phyloP scores from a whole-genome alignment of 31 red algal genomes.

The Endocladia muricata region DNA sequence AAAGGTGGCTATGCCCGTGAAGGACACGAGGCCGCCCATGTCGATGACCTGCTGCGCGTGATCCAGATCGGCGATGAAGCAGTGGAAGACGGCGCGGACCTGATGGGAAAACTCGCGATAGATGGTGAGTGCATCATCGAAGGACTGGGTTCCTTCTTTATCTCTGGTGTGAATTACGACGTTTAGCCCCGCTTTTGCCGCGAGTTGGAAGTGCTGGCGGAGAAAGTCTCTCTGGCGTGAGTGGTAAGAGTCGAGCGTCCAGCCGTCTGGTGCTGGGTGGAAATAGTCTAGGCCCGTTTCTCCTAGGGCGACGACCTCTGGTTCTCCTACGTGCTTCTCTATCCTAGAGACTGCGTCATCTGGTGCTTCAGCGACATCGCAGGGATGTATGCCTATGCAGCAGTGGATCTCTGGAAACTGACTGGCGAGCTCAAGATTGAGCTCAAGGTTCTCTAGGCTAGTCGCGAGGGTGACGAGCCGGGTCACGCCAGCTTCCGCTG shows the following conservation, averaged over 20 bases:
- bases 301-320: not conserved
- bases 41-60: slow-evolving; percentile 9
- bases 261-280: not conserved
- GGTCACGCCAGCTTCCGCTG: not conserved
- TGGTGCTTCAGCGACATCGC: not conserved
- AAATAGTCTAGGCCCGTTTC: slow-evolving; percentile 31
- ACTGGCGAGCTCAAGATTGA: not conserved
- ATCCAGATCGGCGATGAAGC: slow-evolving; percentile 5
- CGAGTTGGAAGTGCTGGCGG: too few species aligned
- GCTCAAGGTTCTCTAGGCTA: not conserved
- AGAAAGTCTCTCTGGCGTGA: not conserved
- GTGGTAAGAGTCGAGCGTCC: not conserved
- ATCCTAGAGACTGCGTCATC: not conserved
- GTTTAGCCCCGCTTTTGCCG: not conserved
- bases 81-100: slow-evolving; percentile 9
- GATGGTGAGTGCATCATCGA: not conserved
- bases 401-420: not conserved
- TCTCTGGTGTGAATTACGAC: slow-evolving; percentile 18
- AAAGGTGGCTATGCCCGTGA: slow-evolving; percentile 13
- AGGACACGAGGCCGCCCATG: not conserved
- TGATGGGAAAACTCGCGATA: not conserved
- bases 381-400: not conserved
- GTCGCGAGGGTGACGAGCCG: not conserved
- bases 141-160: too few species aligned
- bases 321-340: not conserved